Evolutionary conservation across 768 basidiomycete genomes (phyloP).

Genomic region (Bullera alba): DNA sequence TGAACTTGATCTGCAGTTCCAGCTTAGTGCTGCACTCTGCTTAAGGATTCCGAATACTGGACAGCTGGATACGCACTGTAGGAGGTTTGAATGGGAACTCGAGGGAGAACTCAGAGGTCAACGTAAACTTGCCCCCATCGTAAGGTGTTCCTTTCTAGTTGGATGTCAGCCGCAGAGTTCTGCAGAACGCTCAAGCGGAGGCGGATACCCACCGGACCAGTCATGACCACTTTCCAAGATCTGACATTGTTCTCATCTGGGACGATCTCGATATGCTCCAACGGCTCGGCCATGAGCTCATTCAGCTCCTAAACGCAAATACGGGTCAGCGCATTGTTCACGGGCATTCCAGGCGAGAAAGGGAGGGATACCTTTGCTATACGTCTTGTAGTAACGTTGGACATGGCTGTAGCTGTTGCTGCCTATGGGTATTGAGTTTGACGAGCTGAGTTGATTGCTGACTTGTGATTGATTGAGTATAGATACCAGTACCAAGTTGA

Average conservation of each 20-base stretch:
- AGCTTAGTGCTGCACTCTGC: neutral
- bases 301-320: conserved; percentile 26
- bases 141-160: conserved; percentile 36
- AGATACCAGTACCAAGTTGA: too few species aligned
- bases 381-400: neutral
- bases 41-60: neutral
- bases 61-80: conserved; percentile 12
- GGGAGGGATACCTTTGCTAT: neutral
- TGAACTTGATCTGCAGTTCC: conserved; percentile 38
- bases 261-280: conserved; percentile 29
- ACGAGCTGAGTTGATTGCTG: too few species aligned
- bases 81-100: conserved; percentile 47
- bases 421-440: too few species aligned
- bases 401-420: neutral
- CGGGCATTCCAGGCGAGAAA: neutral
- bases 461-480: too few species aligned
- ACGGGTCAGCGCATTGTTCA: neutral
- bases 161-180: neutral
- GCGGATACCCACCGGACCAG: conserved; percentile 40
- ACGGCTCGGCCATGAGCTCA: conserved; percentile 30
- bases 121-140: conserved; percentile 41
- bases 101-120: conserved; percentile 38
- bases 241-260: conserved; percentile 42
- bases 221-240: conserved; percentile 37
- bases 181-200: neutral